Conservation (phyloP, 352 stramenopile species). For the Globisporangium echinulatum region DNA sequence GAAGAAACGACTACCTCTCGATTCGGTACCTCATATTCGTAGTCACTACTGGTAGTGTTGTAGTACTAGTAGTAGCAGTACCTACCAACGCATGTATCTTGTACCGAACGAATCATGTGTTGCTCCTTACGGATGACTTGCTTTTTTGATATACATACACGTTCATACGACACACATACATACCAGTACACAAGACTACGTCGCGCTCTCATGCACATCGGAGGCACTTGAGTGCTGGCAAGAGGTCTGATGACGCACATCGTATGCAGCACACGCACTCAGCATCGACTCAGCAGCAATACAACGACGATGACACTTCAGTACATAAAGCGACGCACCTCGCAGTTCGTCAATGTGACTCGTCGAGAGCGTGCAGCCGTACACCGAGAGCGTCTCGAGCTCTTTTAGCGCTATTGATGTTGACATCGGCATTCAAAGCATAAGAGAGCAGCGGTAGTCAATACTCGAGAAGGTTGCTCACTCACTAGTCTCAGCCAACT, state of each 20-base stretch:
- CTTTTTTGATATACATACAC: not conserved
- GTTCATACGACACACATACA: slow-evolving; percentile 3
- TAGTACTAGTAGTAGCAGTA: too few species aligned
- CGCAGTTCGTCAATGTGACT: slow-evolving; percentile 46
- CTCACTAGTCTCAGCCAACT: too few species aligned
- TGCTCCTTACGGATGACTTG: too few species aligned
- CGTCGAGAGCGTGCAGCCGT: slow-evolving; percentile 39
- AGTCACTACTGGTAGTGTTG: too few species aligned
- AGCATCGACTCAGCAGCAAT: not conserved
- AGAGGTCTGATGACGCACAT: slow-evolving; percentile 25
- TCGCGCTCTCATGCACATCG: slow-evolving; percentile 30
- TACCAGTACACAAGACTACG: not conserved
- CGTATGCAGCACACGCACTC: not conserved
- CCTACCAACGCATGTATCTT: too few species aligned
- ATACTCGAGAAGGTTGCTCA: too few species aligned
- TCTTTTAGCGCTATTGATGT: slow-evolving; percentile 37
- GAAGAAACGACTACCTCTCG: too few species aligned
- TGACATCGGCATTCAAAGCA: not conserved
- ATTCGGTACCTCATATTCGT: too few species aligned
- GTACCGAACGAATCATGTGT: too few species aligned
- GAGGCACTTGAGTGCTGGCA: slow-evolving; percentile 38
- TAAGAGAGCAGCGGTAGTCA: not conserved
- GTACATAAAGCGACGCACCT: slow-evolving; percentile 18
- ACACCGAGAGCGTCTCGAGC: slow-evolving; percentile 47
- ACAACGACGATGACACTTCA: too few species aligned